Base-by-base conservation (phyloP, 441 rosid species). In the Jatropha multifida region DNA sequence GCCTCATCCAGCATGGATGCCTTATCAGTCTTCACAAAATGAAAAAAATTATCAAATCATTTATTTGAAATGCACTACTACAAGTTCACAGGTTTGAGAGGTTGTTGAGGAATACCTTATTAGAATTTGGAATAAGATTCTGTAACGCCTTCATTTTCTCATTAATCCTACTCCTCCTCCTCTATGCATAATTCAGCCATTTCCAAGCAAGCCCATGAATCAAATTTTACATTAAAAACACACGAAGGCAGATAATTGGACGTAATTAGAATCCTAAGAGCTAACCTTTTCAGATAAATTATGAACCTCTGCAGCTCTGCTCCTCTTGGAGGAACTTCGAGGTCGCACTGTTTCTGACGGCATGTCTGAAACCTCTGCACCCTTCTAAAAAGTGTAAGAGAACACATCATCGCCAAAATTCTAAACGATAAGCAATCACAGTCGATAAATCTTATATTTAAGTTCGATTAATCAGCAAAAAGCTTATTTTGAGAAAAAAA, bases 141-240 rank as follows among this genome's bases (percentile, higher is more conserved):
- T 95, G 99, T 75, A 95, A 86, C 5, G 98, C 98, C 82, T 89
- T 95, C 99, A 93, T 88, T 85, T 90, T 95, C 88, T 93, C 99
- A 77, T 95, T 95, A 76, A 95, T 95, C 84, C 89, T 87, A 78
- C 92, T 93, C 79, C 99, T 92, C 79, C 99, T 88, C 83, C 90
- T 89, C 99, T 95, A 85, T 74, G 63, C 17, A 38, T 77, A 54
- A 54, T 54, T 23, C 68, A 65, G 58, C 72, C 78, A 70, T 42
- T 41, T 62, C 48, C 13, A 70, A 58, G 62, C 2, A 64, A 70
- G 73, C 15, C n/a, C 32, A 20, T n/a, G 41, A 62, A 46, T 55
- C 26, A 48, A 74, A 62, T 52, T 38, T 48, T 41, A 20, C 26
- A 72, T 14, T 12, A 17, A 51, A 68, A 15, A 48, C 65, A 67